Conservation (phyloP, 305 asterid genomes). For the Striga hermonthica region DNA sequence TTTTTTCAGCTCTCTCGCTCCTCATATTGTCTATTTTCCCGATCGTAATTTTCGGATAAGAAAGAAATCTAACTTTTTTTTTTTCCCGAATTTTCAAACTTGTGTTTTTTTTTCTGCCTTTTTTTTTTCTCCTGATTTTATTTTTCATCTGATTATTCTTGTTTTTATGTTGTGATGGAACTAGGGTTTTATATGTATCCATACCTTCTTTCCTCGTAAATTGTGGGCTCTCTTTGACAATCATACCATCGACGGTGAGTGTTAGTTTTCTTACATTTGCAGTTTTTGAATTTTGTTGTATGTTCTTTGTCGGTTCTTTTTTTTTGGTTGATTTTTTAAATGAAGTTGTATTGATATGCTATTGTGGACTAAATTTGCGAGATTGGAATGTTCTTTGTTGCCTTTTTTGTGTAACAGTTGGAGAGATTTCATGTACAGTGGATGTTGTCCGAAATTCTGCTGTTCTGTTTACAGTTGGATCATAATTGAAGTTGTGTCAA, state of each 20-base stretch:
- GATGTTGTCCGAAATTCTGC: too few species aligned
- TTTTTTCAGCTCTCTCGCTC: constrained; percentile 31
- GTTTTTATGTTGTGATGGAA: constrained; percentile 30
- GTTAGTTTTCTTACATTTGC: neutral
- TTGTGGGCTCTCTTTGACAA: constrained; percentile 28
- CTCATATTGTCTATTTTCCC: constrained; percentile 11
- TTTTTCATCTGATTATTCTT: too few species aligned
- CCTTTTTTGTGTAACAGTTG: neutral
- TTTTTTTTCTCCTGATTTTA: too few species aligned
- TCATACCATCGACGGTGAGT: constrained; percentile 30
- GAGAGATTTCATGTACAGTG: neutral
- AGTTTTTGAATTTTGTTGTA: constrained; percentile 14
- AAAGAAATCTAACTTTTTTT: constrained; percentile 18
- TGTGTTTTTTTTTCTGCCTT: constrained; percentile 25
- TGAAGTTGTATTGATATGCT: too few species aligned
- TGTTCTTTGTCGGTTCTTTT: neutral
- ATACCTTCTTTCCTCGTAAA: constrained; percentile 33
- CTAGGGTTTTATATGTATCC: constrained; percentile 39
- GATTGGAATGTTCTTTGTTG: neutral
- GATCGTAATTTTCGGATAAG: constrained; percentile 25
- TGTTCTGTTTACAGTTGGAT: neutral
- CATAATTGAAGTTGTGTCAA: neutral
- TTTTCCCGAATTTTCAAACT: constrained; percentile 3
- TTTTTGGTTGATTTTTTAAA: too few species aligned
- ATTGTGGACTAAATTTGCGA: too few species aligned